Conservation (phyloP, 768 basidiomycete genomes). For the Pleurotus tuoliensis region DNA sequence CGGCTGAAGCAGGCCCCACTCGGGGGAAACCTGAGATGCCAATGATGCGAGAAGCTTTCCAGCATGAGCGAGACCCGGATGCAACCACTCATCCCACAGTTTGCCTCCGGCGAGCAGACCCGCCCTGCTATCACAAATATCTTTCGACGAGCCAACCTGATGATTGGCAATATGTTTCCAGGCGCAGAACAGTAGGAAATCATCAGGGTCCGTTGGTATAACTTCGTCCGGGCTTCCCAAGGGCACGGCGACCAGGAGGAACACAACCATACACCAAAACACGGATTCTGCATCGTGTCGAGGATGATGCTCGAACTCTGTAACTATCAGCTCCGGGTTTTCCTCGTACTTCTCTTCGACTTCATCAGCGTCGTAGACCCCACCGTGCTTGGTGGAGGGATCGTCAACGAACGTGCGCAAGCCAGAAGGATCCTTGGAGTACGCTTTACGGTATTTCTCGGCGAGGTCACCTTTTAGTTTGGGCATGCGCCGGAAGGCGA, state of each 20-base stretch:
- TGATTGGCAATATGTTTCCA: no score
- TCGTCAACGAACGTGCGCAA: not conserved
- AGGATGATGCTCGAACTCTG: not conserved
- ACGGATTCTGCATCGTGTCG: conserved; percentile 8
- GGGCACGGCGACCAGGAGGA: not conserved
- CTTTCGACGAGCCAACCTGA: no score
- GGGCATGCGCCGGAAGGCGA: no score
- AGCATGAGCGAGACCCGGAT: conserved; percentile 2
- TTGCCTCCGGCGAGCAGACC: no score
- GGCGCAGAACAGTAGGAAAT: no score
- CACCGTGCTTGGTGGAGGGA: not conserved
- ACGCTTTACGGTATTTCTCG: no score
- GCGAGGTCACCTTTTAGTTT: no score
- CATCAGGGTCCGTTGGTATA: no score
- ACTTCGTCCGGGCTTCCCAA: not conserved
- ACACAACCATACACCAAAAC: conserved; percentile 3
- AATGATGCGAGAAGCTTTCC: not conserved
- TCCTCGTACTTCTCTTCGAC: not conserved
- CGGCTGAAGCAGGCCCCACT: not conserved
- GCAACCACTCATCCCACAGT: conserved; percentile 1
- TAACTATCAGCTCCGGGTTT: not conserved
- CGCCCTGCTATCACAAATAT: no score
- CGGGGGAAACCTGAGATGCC: not conserved
- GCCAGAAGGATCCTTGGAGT: no score
- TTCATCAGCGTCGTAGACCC: not conserved